Percentiles rank a stretch among this genome's conserved stretches.
Evolutionary conservation across 441 rosid species (phyloP).

Genomic region (Bocquillonia castaneifolia): DNA sequence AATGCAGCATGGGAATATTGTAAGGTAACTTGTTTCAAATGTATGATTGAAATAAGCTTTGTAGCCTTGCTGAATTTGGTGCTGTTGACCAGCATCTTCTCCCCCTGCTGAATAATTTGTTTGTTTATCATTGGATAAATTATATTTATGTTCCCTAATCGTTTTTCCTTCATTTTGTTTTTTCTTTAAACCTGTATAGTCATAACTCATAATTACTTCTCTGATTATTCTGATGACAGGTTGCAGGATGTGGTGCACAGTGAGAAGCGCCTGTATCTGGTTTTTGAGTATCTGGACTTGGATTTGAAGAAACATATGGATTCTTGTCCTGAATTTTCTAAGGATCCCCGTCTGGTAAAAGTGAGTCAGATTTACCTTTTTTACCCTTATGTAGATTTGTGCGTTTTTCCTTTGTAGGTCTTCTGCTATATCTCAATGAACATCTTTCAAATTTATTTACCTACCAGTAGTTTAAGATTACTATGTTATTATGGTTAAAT

Average conservation of each 20-base stretch:
- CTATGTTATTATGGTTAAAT: neutral
- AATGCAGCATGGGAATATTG: constrained; percentile 93
- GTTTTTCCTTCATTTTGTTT: neutral
- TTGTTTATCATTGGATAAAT: neutral
- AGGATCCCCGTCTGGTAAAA: constrained; percentile 72
- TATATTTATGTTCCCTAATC: neutral
- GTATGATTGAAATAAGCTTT: neutral
- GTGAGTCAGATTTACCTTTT: constrained; percentile 39
- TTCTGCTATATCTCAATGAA: constrained; percentile 4
- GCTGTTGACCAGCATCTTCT: neutral
- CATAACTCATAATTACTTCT: neutral
- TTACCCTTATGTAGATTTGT: constrained; percentile 11
- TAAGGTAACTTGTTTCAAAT: constrained; percentile 38
- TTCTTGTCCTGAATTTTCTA: constrained; percentile 82
- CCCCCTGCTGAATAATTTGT: neutral
- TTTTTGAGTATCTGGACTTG: constrained; percentile 93
- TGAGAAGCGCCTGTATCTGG: constrained; percentile 85
- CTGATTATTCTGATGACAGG: constrained; percentile 42
- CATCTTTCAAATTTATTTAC: neutral
- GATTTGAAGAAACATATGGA: constrained; percentile 99
- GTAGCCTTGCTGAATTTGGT: neutral
- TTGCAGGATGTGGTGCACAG: constrained; percentile 98
- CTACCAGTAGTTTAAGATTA: neutral
- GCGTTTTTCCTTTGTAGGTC: constrained; percentile 9
- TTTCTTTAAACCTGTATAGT: neutral